A percentile compares a stretch with the other conserved stretches of the same genome.
Conservation (phyloP, 116 monocot species). For the Iris pallida region DNA sequence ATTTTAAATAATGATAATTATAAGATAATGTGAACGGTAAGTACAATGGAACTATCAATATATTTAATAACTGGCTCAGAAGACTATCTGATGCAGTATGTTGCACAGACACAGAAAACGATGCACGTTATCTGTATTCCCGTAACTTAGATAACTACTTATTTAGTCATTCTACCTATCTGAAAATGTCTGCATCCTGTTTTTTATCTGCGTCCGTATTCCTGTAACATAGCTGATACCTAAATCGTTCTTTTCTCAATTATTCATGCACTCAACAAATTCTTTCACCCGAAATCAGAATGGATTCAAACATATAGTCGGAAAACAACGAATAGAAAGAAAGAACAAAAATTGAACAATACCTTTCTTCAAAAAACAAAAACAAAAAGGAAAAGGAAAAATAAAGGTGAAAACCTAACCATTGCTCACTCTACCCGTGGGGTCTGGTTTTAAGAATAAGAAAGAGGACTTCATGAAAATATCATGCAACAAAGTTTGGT, state of each 20-base stretch:
- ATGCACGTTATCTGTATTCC: no score
- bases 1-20: not conserved
- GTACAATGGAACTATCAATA: not conserved
- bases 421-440: no score
- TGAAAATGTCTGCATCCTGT: not conserved
- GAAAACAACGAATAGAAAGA: no score
- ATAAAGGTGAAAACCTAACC: no score
- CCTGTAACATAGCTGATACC: not conserved
- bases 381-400: no score
- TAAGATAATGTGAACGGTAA: not conserved
- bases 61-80: not conserved
- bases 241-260: not conserved
- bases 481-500: no score
- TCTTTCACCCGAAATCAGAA: no score
- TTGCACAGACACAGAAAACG: not conserved
- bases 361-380: no score
- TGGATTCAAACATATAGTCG: no score
- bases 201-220: not conserved
- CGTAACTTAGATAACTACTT: not conserved
- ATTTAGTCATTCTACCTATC: not conserved
- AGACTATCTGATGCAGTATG: constrained; percentile 1
- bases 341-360: no score
- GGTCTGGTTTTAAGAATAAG: no score
- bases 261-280: not conserved
- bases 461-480: no score